Conservation (phyloP, 495 filamentous ascomycete genomes). For the Talaromyces ruber region DNA sequence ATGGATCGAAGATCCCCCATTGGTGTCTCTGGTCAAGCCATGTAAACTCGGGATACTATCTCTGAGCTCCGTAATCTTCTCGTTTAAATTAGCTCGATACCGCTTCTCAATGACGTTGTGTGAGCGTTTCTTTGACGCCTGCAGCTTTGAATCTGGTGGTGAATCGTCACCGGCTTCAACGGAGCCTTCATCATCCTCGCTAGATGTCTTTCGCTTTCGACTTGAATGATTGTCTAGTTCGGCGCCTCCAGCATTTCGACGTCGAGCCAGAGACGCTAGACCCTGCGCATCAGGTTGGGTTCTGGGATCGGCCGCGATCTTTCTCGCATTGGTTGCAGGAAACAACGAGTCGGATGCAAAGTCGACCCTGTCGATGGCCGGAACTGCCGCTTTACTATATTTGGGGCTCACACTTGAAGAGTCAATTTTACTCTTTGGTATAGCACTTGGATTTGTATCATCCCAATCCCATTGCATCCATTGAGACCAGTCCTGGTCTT, state of each 20-base stretch:
- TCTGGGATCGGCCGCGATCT: slow-evolving; percentile 9
- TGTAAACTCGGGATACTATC: slow-evolving; percentile 84
- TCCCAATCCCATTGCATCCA: slow-evolving; percentile 44
- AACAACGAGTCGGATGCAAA: slow-evolving; percentile 9
- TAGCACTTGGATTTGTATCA: slow-evolving; percentile 20
- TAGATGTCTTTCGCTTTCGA: slow-evolving; percentile 34
- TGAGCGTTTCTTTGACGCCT: slow-evolving; percentile 85
- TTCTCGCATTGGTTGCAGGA: slow-evolving; percentile 13
- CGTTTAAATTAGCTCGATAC: slow-evolving; percentile 92
- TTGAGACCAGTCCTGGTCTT: slow-evolving; percentile 36
- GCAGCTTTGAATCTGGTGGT: slow-evolving; percentile 41
- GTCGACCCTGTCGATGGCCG: background rate
- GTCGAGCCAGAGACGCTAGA: background rate
- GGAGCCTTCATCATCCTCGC: slow-evolving; percentile 22
- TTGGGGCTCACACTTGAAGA: slow-evolving; percentile 27
- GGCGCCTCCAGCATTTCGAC: background rate
- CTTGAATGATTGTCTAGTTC: slow-evolving; percentile 11
- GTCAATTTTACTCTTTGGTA: slow-evolving; percentile 14
- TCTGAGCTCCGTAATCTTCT: slow-evolving; percentile 86
- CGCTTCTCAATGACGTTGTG: slow-evolving; percentile 98
- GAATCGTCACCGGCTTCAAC: slow-evolving; percentile 10
- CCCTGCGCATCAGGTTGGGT: slow-evolving; percentile 1
- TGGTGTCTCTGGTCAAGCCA: slow-evolving; percentile 58
- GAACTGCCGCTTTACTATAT: slow-evolving; percentile 21
- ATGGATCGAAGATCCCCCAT: slow-evolving; percentile 57